phyloP scores from a whole-genome alignment of 179 eudicot species.

The Heliamphora pulchella region DNA sequence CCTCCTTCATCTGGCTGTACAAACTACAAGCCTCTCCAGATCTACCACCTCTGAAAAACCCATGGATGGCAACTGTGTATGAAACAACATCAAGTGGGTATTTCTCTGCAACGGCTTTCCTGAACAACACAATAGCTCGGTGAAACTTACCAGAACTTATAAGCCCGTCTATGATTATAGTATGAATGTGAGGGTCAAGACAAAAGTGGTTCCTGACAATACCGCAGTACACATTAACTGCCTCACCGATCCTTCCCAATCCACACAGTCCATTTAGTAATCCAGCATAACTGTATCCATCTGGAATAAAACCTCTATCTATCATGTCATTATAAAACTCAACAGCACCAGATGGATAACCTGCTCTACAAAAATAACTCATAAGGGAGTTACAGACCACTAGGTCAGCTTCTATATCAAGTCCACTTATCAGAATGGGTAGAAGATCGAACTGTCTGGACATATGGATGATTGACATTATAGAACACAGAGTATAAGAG shows the following conservation, averaged over 20 bases:
- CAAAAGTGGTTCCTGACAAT: slow-evolving; percentile 23
- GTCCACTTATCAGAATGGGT: slow-evolving; percentile 30
- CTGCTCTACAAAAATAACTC: slow-evolving; percentile 45
- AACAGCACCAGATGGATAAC: slow-evolving; percentile 36
- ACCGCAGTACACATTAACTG: slow-evolving; percentile 37
- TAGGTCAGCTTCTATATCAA: slow-evolving; percentile 31
- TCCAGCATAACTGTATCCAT: slow-evolving; percentile 44
- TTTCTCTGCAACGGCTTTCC: slow-evolving; percentile 25
- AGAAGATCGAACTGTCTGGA: slow-evolving; percentile 30
- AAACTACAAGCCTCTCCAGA: slow-evolving; percentile 34
- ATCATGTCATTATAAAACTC: slow-evolving; percentile 39
- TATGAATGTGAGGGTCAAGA: slow-evolving; percentile 41
- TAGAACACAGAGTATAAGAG: slow-evolving; percentile 37
- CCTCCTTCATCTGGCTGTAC: slow-evolving; percentile 39
- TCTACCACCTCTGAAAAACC: slow-evolving; percentile 34
- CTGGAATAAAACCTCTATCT: slow-evolving; percentile 33
- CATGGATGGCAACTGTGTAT: slow-evolving; percentile 36
- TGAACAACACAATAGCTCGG: slow-evolving; percentile 32
- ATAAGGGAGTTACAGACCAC: slow-evolving; percentile 37
- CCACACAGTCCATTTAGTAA: slow-evolving; percentile 35
- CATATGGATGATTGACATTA: slow-evolving; percentile 27
- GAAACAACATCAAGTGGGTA: slow-evolving; percentile 38
- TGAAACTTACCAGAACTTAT: slow-evolving; percentile 29
- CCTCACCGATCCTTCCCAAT: slow-evolving; percentile 26
- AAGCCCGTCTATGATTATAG: slow-evolving; percentile 32